Conservation (phyloP, 1,139 yeast genomes). For the Protomyces lactucae-debilis region DNA sequence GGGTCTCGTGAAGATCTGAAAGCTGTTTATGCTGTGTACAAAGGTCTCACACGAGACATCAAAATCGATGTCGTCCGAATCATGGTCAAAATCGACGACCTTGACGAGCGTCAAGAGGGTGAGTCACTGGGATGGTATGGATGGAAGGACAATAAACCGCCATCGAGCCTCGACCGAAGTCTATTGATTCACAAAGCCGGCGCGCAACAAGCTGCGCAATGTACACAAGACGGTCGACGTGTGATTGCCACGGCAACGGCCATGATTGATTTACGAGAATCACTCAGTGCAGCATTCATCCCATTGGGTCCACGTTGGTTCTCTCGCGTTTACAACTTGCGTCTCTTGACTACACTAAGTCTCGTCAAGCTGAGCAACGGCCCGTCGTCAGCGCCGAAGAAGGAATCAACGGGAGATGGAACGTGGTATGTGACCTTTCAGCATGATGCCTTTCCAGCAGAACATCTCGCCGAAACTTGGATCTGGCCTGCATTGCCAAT, state of each 20-base stretch:
- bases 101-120: neutral
- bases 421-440: neutral
- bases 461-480: neutral
- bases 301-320: neutral
- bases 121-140: neutral
- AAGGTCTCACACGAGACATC: conserved; percentile 16
- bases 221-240: neutral
- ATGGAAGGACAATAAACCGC: neutral
- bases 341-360: neutral
- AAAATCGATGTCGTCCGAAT: conserved; percentile 6
- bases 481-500: neutral
- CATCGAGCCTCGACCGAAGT: neutral
- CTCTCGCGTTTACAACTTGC: neutral
- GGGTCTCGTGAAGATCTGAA: conserved; percentile 5
- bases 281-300: neutral
- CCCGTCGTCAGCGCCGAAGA: neutral
- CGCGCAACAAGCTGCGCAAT: neutral
- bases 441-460: neutral
- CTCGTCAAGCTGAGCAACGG: neutral
- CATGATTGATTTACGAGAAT: neutral
- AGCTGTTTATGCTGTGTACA: conserved; percentile 19
- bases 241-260: neutral
- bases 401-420: neutral
- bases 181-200: neutral
- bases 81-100: neutral